These are phyloP conservation scores for Lasiodiplodia citricola DNA, from an alignment of 2,329 filamentous ascomycete species.

Conservation along the genomic window DNA sequence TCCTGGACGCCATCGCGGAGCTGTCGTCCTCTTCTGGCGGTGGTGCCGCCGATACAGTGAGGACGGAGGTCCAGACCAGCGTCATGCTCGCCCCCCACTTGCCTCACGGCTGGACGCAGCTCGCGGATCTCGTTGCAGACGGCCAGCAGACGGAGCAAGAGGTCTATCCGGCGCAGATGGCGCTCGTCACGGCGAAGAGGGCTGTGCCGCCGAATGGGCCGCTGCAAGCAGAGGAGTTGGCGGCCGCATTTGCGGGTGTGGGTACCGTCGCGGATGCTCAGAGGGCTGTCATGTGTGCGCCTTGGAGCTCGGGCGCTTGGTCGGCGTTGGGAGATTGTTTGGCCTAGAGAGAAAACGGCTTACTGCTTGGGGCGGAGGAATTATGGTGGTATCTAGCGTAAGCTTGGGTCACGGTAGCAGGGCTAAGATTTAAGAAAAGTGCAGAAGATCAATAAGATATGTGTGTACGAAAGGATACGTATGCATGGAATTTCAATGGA, in stretches of 20 bases:
- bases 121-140: constrained; percentile 58
- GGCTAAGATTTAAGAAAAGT: no score
- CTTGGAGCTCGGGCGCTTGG: constrained; percentile 76
- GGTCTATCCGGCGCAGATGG: constrained; percentile 72
- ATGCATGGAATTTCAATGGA: no score
- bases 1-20: constrained; percentile 75
- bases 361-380: no score
- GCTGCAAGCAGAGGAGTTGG: constrained; percentile 71
- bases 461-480: no score
- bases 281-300: constrained; percentile 76
- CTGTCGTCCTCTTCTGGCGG: constrained; percentile 47
- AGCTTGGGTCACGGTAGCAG: background rate
- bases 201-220: constrained; percentile 74
- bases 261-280: constrained; percentile 76
- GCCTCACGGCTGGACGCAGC: constrained; percentile 78
- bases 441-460: no score
- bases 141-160: constrained; percentile 34
- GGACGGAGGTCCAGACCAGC: constrained; percentile 72
- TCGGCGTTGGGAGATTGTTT: constrained; percentile 51
- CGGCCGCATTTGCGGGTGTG: constrained; percentile 75
- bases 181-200: constrained; percentile 76
- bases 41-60: constrained; percentile 43
- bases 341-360: background rate
- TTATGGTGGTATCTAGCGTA: background rate
- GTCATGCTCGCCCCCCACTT: constrained; percentile 82